Evolutionary conservation across 2,329 filamentous ascomycete genomes (phyloP).

Genomic region (Monilinia vaccinii-corymbosi): DNA sequence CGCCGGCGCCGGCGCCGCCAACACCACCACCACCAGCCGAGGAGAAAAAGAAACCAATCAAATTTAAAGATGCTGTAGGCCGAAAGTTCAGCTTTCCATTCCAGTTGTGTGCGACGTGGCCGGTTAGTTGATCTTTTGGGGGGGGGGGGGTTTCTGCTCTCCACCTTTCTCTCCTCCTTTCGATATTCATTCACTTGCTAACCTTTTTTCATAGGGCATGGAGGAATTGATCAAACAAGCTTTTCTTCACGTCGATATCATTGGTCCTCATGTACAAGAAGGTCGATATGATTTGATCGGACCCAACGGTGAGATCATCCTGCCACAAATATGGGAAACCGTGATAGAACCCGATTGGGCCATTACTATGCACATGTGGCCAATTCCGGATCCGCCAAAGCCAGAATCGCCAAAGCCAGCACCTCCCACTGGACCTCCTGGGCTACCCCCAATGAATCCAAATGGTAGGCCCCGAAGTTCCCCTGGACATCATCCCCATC

Average conservation of each 20-base stretch:
- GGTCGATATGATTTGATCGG: conserved; percentile 76
- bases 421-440: conserved; percentile 13
- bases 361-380: conserved; percentile 61
- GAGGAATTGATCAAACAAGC: conserved; percentile 79
- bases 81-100: conserved; percentile 91
- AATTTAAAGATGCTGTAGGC: conserved; percentile 85
- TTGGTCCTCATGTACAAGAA: conserved; percentile 66
- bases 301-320: conserved; percentile 72
- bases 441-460: conserved; percentile 3
- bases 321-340: conserved; percentile 73
- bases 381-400: too few species aligned
- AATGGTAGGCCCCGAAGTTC: conserved; percentile 11
- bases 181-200: conserved; percentile 17
- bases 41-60: conserved; percentile 55
- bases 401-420: conserved; percentile 26
- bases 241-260: conserved; percentile 67
- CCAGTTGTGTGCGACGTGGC: conserved; percentile 75
- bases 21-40: conserved; percentile 9
- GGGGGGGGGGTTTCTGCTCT: too few species aligned
- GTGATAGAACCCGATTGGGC: conserved; percentile 71
- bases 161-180: neutral
- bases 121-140: conserved; percentile 43
- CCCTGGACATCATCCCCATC: conserved; percentile 12
- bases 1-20: conserved; percentile 8
- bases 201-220: conserved; percentile 54